Evolutionary conservation across 345 rosid genomes (phyloP), one percentile per base, ranked within the genome.

Genomic region (Pistacia vera): DNA sequence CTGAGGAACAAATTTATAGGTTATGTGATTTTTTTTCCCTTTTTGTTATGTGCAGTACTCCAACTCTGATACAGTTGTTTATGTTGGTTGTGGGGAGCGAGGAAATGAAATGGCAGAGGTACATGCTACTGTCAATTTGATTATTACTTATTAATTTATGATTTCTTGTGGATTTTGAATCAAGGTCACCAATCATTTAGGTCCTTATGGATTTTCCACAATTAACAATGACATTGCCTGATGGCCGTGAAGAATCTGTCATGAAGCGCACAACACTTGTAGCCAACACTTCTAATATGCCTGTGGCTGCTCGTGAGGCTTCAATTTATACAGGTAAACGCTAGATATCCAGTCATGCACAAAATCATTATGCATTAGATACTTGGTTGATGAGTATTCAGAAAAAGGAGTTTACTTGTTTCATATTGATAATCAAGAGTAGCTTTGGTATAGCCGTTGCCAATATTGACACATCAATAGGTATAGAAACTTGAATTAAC

Each of bases 81-180:
- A 97, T 78, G 99, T 97, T 82, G 99, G 99, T 73, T 97, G 99
- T 66, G 99, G 99, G 57, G 99, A 97, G 81, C 83, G 96, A 82
- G 99, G 99, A 90, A 97, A 97, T 83, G 99, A 97, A 88, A 97
- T 97, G 99, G 99, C 98, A 35, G 99, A 97, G 97, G 99, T 94
- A 77, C 51, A 59, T 41, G 16, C 61, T 66, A 65, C 41, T 75
- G 63, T 75, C 63, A 51, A 28, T 83, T 64, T 80, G 41, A 12
- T 66, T 44, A 35, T 36, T 63, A 60, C 10, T 60, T 14, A 11
- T 14, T 49, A 5, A 13, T 20, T 56, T 70, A 48, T 75, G 20
- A 17, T 63, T 16, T 61, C 56, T 70, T 71, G 20, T 13, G 41
- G 71, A 69, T 78, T 74, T 68, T 71, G 33, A 70, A 20, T 20